Percentiles rank a stretch among this genome's conserved stretches.
phyloP scores from a whole-genome alignment of 2,329 filamentous ascomycete genomes.

The Colletotrichum lentis region DNA sequence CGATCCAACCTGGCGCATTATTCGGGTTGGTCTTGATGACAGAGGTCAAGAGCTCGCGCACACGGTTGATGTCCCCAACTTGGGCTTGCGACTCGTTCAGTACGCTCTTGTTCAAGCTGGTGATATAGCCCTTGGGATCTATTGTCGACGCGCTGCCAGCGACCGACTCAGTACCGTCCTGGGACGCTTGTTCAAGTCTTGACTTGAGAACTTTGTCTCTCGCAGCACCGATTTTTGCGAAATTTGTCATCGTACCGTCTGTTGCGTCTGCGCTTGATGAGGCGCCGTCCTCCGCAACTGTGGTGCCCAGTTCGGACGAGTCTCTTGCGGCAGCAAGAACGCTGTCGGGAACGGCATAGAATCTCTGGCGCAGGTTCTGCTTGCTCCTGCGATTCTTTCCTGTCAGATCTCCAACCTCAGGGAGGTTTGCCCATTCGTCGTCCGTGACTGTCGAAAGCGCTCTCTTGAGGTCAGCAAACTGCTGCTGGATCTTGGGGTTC shows the following conservation, averaged over 20 bases:
- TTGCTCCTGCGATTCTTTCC: slow-evolving; percentile 89
- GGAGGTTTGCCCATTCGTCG: slow-evolving; percentile 95
- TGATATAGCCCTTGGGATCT: slow-evolving; percentile 95
- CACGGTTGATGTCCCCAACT: slow-evolving; percentile 94
- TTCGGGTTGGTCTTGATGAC: slow-evolving; percentile 97
- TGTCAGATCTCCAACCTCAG: slow-evolving; percentile 95
- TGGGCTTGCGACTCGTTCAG: slow-evolving; percentile 81
- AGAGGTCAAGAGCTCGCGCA: slow-evolving; percentile 89
- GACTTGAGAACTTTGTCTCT: slow-evolving; percentile 95
- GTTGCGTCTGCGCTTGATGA: slow-evolving; percentile 59
- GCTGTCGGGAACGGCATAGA: slow-evolving; percentile 96
- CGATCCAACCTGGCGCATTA: slow-evolving; percentile 95
- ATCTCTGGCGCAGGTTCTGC: slow-evolving; percentile 81
- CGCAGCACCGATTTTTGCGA: slow-evolving; percentile 95
- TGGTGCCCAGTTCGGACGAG: slow-evolving; percentile 83
- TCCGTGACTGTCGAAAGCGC: slow-evolving; percentile 87
- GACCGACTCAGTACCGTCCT: slow-evolving; percentile 71
- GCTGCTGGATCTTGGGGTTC: slow-evolving; percentile 97
- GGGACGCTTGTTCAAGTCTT: slow-evolving; percentile 88
- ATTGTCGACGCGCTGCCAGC: slow-evolving; percentile 88
- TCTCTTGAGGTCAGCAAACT: slow-evolving; percentile 95
- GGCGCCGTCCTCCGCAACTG: slow-evolving; percentile 80
- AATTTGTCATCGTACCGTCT: slow-evolving; percentile 96
- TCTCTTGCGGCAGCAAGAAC: slow-evolving; percentile 88
- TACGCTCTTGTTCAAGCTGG: slow-evolving; percentile 84